These are phyloP conservation scores for Nepenthes gracilis DNA, from an alignment of 148 eudicot genomes.

Conservation along the genomic window DNA sequence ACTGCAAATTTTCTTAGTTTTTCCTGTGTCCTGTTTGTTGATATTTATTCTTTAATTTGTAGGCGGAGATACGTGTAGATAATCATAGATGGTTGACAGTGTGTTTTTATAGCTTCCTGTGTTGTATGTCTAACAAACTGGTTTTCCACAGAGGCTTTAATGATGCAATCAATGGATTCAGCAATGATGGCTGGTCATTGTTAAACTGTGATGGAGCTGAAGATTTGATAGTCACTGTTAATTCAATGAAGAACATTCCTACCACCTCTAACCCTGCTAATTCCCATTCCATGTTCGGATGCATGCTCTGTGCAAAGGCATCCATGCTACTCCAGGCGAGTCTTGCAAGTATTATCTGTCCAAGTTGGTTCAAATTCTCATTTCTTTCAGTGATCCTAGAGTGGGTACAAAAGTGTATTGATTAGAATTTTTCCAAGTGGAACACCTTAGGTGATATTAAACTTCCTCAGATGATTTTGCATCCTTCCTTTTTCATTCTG, in stretches of 20 bases:
- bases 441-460: no score
- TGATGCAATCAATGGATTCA: conserved; percentile 88
- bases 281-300: conserved; percentile 44
- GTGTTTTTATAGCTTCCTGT: background rate
- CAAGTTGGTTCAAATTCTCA: background rate
- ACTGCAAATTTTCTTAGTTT: no score
- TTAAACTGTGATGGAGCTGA: conserved; percentile 71
- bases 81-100: background rate
- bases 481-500: no score
- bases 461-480: no score
- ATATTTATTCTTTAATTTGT: no score
- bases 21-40: background rate
- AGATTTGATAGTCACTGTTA: conserved; percentile 68
- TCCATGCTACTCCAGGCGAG: conserved; percentile 91
- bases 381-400: background rate
- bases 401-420: background rate
- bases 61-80: no score
- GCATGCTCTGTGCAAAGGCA: conserved; percentile 94
- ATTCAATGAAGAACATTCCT: conserved; percentile 43
- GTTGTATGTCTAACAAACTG: background rate
- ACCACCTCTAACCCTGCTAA: conserved; percentile 22
- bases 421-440: background rate
- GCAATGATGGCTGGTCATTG: conserved; percentile 87
- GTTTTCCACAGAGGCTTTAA: conserved; percentile 62
- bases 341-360: background rate